These are phyloP conservation scores for Schwanniomyces polymorphus DNA, from an alignment of 805 yeast genomes.

Conservation along the genomic window DNA sequence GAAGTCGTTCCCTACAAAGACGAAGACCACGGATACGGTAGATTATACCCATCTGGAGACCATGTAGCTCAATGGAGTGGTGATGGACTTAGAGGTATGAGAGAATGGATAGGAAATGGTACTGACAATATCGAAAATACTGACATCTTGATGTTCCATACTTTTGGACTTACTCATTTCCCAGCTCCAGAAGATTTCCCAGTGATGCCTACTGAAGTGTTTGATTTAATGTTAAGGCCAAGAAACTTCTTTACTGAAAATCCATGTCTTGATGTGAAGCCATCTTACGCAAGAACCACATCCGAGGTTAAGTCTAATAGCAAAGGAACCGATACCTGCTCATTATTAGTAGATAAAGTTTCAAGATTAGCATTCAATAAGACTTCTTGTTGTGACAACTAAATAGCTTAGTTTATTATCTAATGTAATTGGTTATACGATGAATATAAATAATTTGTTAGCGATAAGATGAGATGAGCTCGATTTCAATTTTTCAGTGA, in stretches of 20 bases:
- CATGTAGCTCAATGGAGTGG: slow-evolving; percentile 76
- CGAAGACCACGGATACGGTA: slow-evolving; percentile 48
- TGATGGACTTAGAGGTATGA: slow-evolving; percentile 65
- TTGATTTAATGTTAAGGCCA: slow-evolving; percentile 72
- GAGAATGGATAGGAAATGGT: slow-evolving; percentile 69
- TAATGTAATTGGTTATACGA: neutral
- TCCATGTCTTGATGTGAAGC: slow-evolving; percentile 74
- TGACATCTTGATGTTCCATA: slow-evolving; percentile 75
- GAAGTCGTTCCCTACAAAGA: slow-evolving; percentile 73
- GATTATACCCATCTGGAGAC: slow-evolving; percentile 79
- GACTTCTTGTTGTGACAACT: slow-evolving; percentile 12
- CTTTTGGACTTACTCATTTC: slow-evolving; percentile 82
- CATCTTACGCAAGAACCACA: slow-evolving; percentile 50
- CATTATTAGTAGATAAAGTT: slow-evolving; percentile 37
- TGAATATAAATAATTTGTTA: neutral
- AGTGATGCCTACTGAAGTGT: slow-evolving; percentile 84
- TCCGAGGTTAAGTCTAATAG: slow-evolving; percentile 37
- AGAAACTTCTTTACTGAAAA: slow-evolving; percentile 76
- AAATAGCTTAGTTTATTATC: neutral
- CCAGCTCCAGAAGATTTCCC: slow-evolving; percentile 92
- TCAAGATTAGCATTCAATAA: slow-evolving; percentile 39
- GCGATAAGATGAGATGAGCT: neutral
- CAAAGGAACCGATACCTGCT: slow-evolving; percentile 32
- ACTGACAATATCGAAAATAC: slow-evolving; percentile 58
- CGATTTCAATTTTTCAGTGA: neutral